These are phyloP conservation scores for Allium sativum DNA, from an alignment of 106 monocot species.

Conservation along the genomic window DNA sequence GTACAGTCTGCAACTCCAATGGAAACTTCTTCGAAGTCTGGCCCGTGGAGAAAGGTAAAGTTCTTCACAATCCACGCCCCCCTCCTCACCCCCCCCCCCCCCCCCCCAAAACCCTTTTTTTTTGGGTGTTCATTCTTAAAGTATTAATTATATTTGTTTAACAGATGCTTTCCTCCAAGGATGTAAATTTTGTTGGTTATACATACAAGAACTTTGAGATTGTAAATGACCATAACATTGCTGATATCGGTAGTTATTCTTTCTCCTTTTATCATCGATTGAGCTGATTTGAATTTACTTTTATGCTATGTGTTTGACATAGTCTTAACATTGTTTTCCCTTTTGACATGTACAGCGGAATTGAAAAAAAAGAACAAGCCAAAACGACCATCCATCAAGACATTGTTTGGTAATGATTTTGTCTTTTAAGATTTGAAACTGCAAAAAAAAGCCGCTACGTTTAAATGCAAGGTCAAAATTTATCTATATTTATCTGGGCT, in stretches of 20 bases:
- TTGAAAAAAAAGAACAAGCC: constrained; percentile 57
- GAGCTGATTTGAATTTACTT: not conserved
- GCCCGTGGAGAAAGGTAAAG: constrained; percentile 48
- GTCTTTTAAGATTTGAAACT: not conserved
- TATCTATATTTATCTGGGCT: too few relatives aligned
- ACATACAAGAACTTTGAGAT: constrained; percentile 58
- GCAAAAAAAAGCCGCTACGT: too few relatives aligned
- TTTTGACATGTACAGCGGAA: constrained; percentile 28
- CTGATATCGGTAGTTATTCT: constrained; percentile 32
- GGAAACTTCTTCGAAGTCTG: constrained; percentile 48
- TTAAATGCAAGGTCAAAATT: too few relatives aligned
- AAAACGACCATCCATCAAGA: constrained; percentile 52
- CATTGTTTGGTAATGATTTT: constrained; percentile 40
- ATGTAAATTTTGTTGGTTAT: constrained; percentile 57
- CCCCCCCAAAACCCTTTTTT: not conserved
- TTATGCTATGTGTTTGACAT: not conserved
- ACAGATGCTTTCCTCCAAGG: constrained; percentile 58
- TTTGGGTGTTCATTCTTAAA: not conserved
- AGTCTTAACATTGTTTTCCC: not conserved
- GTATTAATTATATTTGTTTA: not conserved
- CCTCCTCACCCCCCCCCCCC: too few relatives aligned
- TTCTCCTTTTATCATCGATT: not conserved
- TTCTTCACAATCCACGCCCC: not conserved
- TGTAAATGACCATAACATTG: constrained; percentile 33
- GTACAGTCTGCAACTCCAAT: constrained; percentile 27